Evolutionary conservation across 352 stramenopile genomes (phyloP), one percentile per base, ranked within the genome.

Genomic region (Blastocystis sp.): DNA sequence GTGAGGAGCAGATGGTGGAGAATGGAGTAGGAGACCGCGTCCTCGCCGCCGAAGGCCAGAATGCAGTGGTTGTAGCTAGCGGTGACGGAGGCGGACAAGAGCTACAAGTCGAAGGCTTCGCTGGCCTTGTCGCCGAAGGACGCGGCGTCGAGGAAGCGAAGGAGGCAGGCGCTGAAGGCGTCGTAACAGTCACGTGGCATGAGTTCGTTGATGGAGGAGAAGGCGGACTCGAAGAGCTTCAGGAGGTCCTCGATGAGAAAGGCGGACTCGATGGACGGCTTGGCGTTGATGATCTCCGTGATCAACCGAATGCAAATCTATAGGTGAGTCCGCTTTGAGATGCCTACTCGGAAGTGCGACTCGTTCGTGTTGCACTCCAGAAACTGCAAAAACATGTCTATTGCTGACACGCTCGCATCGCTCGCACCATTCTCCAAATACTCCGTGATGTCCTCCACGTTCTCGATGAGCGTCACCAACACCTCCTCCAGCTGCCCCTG

Each of bases 321-420:
- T 3, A 34, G 4, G 17, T 19, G 21, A 34, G 24, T 43, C 52
- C 17, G 9, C 43, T 34, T n/a, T 17, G 43, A 42, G 43, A 10
- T 54, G 14, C 65, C 9, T 60, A 77, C 66, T 34, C 10, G 3
- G 6, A 77, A n/a, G 4, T 60, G 66, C 38, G n/a, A 54, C 43
- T 77, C 66, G 3, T 43, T 43, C 7, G n/a, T 17, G 40, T n/a
- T n/a, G 34, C 66, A 77, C n/a, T 77, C 66, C 6, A 77, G 38
- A 59, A 77, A 77, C 40, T 77, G 38, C 40, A 77, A 24, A 60
- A 77, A 77, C 9, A 77, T 19, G 38, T 77, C 66, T 77, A 43
- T 38, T 59, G n/a, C 54, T 66, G 24, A 77, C 0, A 57, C 4
- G 3, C 6, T n/a, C 28, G 28, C 3, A 60, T 34, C 4, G 60